Base-by-base conservation (phyloP, 257 asterid species). In the Thymus mandschuricus region DNA sequence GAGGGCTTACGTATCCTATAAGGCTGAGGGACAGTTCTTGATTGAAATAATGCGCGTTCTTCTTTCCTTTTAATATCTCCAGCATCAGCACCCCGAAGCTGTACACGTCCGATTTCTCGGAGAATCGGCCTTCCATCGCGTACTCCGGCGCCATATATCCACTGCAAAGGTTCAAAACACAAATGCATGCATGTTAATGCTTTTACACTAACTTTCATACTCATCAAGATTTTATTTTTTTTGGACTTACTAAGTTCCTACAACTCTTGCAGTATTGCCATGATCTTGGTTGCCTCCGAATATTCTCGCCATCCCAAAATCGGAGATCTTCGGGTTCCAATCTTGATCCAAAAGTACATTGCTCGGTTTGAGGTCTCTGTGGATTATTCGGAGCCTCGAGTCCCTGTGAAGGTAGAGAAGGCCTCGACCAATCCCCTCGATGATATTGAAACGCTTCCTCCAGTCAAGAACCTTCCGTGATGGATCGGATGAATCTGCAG, bases 81-180 rank as follows among this genome's bases (percentile, higher is more conserved):
- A 88, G 30, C 73, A 81, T 70, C 40, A 88, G 59, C 51, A 88
- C 88, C 0, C 95, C 92, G 43, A 73, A 73, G 71, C 77, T 73
- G n/a, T 73, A 73, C 1, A 73, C 77, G 4, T 73, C 77, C 0
- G 77, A 73, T 73, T 73, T 73, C 44, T 73, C 77, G 0, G 77
- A 73, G 27, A 73, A 73, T 15, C 77, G 64, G 46, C 95, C 92
- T 66, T 62, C 83, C 86, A 86, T 82, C 46, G 89, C 95, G 69
- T 88, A 88, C 62, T 88, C 95, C 0, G 90, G 95, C 1, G 95
- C 87, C 95, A 88, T 84, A 41, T 86, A 88, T 64, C 95, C 95
- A 55, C 91, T 84, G 73, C 78, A 71, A 68, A 60, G 21, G 21
- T 21, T 15, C 43, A 2, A 27, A n/a, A 52, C 1, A 2, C 6